Conservation (phyloP, 768 basidiomycete species). For the Gloeophyllum trabeum region DNA sequence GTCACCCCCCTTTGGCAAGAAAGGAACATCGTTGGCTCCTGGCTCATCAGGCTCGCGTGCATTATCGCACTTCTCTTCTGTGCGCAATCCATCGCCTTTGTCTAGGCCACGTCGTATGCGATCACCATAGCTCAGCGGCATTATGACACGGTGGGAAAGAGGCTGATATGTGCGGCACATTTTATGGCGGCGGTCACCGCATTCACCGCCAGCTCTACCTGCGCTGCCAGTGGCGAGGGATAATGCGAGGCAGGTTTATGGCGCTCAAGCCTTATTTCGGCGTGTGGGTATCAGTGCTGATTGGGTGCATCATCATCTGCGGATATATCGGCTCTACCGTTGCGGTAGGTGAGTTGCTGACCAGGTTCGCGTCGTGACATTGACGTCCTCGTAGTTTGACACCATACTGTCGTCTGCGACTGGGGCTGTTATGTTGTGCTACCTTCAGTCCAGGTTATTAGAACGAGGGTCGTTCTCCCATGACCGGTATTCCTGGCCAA, state of each 20-base stretch:
- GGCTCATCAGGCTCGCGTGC: slow-evolving; percentile 43
- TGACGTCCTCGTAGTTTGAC: too few relatives aligned
- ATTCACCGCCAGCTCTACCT: too few relatives aligned
- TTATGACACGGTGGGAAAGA: slow-evolving; percentile 17
- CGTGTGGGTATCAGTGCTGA: slow-evolving; percentile 42
- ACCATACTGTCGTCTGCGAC: slow-evolving; percentile 35
- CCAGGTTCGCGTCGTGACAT: not conserved
- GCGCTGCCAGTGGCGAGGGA: too few relatives aligned
- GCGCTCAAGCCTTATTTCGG: slow-evolving; percentile 37
- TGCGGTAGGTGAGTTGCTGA: slow-evolving; percentile 25
- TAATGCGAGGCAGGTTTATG: slow-evolving; percentile 18
- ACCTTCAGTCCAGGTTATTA: slow-evolving; percentile 20
- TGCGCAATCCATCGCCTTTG: slow-evolving; percentile 36
- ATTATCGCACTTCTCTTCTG: slow-evolving; percentile 50
- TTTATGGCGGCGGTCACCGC: too few relatives aligned
- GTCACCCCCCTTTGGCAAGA: too few relatives aligned
- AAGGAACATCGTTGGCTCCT: slow-evolving; percentile 43
- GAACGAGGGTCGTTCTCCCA: slow-evolving; percentile 39
- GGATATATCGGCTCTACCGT: slow-evolving; percentile 47
- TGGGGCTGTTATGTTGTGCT: too few relatives aligned
- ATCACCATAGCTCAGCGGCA: slow-evolving; percentile 47
- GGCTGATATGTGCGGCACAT: slow-evolving; percentile 37
- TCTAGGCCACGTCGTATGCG: slow-evolving; percentile 39
- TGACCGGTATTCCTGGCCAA: slow-evolving; percentile 38
- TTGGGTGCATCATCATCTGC: slow-evolving; percentile 43